Evolutionary conservation across 2,329 filamentous ascomycete species (phyloP), one percentile per base, ranked within the genome.

Genomic region (Lachnellula hyalina): DNA sequence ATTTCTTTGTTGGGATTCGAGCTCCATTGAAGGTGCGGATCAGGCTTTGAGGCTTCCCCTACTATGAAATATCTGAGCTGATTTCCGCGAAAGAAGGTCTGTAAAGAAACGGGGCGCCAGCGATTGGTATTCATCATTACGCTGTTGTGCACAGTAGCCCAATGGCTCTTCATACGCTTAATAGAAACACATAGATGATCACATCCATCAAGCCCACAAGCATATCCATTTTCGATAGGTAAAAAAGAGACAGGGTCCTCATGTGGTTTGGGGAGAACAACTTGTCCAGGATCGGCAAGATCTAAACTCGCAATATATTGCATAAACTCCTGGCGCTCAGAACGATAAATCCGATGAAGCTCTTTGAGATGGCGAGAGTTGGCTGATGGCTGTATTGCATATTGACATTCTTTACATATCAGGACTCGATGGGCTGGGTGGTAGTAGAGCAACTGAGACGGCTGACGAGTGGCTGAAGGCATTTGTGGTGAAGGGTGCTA

Each of bases 131-230:
- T 21, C n/a, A 28, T 12, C 42, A 11, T 2, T 17, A 25, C 38
- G 7, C 25, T 4, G 17, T 12, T 49, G 34, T 64, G 66, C 2
- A 53, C 38, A n/a, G 60, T 58, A 7, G 58, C 36, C 64, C 66
- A 68, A 45, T 68, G 66, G n/a, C 49, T 51, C 49, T 66, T 64
- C 66, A 68, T 68, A 6, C 67, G 61, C 56, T 69, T 69, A 12
- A 41, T 52, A 0, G 67, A 62, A 5, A 61, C 51, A 36, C 65
- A 67, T 3, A 68, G 60, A 53, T 69, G 60, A 17, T 44, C 12
- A 38, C 67, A 69, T 3, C 56, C 56, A 4, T 51, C 4, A 23
- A 54, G 61, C 28, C 35, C 48, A 55, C 63, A 67, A 40, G 25
- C 32, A 15, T 56, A 38, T 1, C 65, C 66, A 25, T 61, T 53